These are phyloP conservation scores for Lindgomyces ingoldianus DNA, from an alignment of 495 filamentous ascomycete species.

Conservation along the genomic window DNA sequence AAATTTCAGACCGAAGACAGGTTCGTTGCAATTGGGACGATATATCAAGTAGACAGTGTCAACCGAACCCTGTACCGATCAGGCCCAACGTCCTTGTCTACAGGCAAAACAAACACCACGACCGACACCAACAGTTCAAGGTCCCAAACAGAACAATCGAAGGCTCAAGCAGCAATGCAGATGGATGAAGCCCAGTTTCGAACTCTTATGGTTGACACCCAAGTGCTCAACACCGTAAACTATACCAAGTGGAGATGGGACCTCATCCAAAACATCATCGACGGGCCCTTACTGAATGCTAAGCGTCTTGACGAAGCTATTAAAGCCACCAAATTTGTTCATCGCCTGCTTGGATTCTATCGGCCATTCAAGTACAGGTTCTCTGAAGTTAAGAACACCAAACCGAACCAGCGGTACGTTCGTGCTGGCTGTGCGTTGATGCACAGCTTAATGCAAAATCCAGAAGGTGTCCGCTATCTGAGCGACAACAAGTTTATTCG, in stretches of 20 bases:
- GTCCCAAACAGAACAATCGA: constrained; percentile 63
- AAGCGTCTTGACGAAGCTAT: constrained; percentile 93
- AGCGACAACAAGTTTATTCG: constrained; percentile 88
- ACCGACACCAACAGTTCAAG: constrained; percentile 18
- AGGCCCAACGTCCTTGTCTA: constrained; percentile 51
- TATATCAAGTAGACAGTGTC: constrained; percentile 97
- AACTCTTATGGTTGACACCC: constrained; percentile 79
- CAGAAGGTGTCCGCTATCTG: constrained; percentile 81
- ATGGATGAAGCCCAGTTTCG: constrained; percentile 91
- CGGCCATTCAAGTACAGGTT: constrained; percentile 96
- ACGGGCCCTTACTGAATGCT: constrained; percentile 87
- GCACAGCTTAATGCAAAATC: constrained; percentile 76
- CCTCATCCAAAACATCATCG: constrained; percentile 82
- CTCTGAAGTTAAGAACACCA: constrained; percentile 79
- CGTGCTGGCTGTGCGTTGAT: constrained; percentile 84
- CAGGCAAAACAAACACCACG: constrained; percentile 47
- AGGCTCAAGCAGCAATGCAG: constrained; percentile 66
- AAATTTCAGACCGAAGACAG: constrained; percentile 69
- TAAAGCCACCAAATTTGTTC: constrained; percentile 91
- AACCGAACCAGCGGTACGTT: constrained; percentile 92
- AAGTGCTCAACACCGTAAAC: constrained; percentile 80
- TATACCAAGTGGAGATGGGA: constrained; percentile 97
- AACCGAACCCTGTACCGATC: constrained; percentile 91
- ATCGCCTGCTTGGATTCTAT: constrained; percentile 90
- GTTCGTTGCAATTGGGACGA: constrained; percentile 77